phyloP scores from a whole-genome alignment of 2,329 filamentous ascomycete species.

The Pyricularia pennisetigena region DNA sequence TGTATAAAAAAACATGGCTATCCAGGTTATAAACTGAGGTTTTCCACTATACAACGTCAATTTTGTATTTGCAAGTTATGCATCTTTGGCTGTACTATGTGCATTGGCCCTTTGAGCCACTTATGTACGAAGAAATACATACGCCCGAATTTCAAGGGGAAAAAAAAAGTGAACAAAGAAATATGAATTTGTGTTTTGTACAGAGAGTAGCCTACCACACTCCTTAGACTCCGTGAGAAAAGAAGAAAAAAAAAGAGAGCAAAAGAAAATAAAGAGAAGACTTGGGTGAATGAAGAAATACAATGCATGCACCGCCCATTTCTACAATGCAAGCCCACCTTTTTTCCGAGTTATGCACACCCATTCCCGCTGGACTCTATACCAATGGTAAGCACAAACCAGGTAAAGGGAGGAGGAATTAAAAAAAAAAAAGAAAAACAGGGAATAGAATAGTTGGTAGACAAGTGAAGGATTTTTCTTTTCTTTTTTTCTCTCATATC shows the following conservation, averaged over 20 bases:
- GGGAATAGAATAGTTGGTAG: neutral
- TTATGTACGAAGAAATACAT: neutral
- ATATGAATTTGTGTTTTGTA: neutral
- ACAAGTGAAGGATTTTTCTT: neutral
- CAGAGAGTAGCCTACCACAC: neutral
- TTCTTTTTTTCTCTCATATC: neutral
- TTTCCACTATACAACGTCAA: too few relatives aligned
- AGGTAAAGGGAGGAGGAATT: neutral
- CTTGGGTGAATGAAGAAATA: neutral
- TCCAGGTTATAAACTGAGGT: too few relatives aligned
- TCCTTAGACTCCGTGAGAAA: neutral
- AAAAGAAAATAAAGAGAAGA: neutral
- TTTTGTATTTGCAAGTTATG: too few relatives aligned
- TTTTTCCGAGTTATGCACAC: neutral
- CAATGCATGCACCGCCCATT: neutral
- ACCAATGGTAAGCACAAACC: neutral
- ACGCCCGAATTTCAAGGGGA: neutral
- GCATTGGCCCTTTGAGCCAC: neutral
- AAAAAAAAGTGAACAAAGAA: neutral
- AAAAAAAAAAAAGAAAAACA: neutral
- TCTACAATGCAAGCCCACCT: neutral
- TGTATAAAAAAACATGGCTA: too few relatives aligned
- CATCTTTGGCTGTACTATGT: too few relatives aligned
- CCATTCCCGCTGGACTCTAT: neutral
- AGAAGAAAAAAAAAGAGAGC: neutral